Percentiles rank a stretch among this genome's conserved stretches.
These are phyloP conservation scores for Hygrophorus russula DNA, from an alignment of 768 basidiomycete species.

Conservation along the genomic window DNA sequence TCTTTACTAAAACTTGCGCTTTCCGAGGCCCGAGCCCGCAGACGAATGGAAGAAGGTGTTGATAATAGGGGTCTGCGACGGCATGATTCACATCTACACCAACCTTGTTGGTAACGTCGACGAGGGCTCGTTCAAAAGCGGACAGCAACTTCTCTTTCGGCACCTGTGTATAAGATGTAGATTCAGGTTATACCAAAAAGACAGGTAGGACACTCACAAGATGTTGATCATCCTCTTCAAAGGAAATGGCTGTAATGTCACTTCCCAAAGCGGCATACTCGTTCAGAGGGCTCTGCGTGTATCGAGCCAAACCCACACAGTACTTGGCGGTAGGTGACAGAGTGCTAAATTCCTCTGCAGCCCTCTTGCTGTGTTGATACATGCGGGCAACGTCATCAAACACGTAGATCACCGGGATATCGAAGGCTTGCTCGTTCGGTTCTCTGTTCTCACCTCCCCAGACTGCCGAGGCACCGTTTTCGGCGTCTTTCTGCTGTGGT, in stretches of 20 bases:
- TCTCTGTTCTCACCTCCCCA: conserved; percentile 11
- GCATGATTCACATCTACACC: conserved; percentile 97
- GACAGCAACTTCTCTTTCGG: conserved; percentile 74
- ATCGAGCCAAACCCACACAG: conserved; percentile 89
- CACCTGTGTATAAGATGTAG: conserved; percentile 37
- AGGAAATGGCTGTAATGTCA: conserved; percentile 75
- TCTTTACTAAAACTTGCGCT: conserved; percentile 72
- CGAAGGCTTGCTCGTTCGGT: conserved; percentile 33
- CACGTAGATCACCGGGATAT: conserved; percentile 72
- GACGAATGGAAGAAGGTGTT: conserved; percentile 79
- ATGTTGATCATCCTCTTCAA: conserved; percentile 80
- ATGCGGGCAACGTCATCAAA: conserved; percentile 89
- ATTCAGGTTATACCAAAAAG: neutral
- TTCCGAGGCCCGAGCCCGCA: conserved; percentile 94
- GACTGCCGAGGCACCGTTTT: conserved; percentile 17
- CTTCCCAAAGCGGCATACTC: conserved; percentile 86
- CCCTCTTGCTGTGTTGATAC: conserved; percentile 85
- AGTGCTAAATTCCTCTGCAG: conserved; percentile 71
- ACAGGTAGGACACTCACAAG: conserved; percentile 36
- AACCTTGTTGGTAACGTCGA: conserved; percentile 84
- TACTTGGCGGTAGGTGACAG: conserved; percentile 77
- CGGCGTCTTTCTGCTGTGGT: conserved; percentile 15
- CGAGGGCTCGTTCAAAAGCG: conserved; percentile 76
- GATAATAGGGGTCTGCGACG: conserved; percentile 80
- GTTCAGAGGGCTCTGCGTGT: conserved; percentile 86